These are phyloP conservation scores for Dioszegia crocea DNA, from an alignment of 768 basidiomycete genomes.

Conservation along the genomic window DNA sequence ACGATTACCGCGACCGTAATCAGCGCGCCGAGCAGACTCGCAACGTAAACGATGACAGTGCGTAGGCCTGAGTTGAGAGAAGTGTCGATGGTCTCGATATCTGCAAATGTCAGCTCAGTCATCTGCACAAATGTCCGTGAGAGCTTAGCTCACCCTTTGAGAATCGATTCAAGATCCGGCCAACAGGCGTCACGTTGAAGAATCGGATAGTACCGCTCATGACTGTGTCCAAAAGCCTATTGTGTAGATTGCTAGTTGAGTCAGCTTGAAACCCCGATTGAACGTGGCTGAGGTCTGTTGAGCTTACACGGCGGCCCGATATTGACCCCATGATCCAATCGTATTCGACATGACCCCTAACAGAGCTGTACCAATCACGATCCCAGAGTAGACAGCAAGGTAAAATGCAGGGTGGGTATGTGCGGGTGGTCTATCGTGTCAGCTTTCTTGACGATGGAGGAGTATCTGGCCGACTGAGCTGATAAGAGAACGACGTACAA, in stretches of 20 bases:
- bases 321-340: conserved; percentile 34
- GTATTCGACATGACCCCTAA: conserved; percentile 20
- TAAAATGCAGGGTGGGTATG: conserved; percentile 36
- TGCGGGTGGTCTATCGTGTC: conserved; percentile 25
- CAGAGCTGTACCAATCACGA: conserved; percentile 32
- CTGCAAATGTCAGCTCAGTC: conserved; percentile 13
- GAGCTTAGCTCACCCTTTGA: conserved; percentile 51
- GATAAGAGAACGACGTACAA: background rate
- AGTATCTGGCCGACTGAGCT: background rate
- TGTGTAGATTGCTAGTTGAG: conserved; percentile 29
- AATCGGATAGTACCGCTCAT: conserved; percentile 44
- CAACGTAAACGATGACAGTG: conserved; percentile 71
- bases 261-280: conserved; percentile 10
- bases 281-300: too few relatives aligned
- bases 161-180: conserved; percentile 82
- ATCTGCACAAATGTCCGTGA: background rate
- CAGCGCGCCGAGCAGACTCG: conserved; percentile 71
- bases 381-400: conserved; percentile 29
- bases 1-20: conserved; percentile 57
- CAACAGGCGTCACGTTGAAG: conserved; percentile 51
- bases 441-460: background rate
- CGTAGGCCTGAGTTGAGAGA: conserved; percentile 57
- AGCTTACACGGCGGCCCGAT: conserved; percentile 34
- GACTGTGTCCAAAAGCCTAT: conserved; percentile 35
- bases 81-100: conserved; percentile 80